Percentiles rank a stretch among this genome's conserved stretches.
phyloP scores from a whole-genome alignment of 768 basidiomycete genomes.

The Podaxis rugospora region DNA sequence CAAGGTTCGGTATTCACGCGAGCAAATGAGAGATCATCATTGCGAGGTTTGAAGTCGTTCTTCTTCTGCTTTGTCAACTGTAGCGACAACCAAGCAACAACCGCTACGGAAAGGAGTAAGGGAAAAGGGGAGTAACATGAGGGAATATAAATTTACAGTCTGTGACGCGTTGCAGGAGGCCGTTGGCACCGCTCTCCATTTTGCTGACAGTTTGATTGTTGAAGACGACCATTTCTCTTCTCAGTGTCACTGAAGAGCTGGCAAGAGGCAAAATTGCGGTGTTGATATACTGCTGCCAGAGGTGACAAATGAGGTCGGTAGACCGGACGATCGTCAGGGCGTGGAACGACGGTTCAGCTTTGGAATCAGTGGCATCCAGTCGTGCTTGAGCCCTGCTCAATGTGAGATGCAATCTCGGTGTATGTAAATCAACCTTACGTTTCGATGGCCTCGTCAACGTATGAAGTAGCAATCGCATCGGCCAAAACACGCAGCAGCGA shows the following conservation, averaged over 20 bases:
- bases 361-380: conserved; percentile 70
- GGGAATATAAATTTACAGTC: conserved; percentile 54
- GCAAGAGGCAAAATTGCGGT: conserved; percentile 88
- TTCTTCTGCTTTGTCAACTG: conserved; percentile 92
- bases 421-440: conserved; percentile 50
- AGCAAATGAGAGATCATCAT: conserved; percentile 94
- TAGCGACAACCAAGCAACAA: conserved; percentile 67
- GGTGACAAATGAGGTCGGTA: conserved; percentile 85
- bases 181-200: conserved; percentile 80
- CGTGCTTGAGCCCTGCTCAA: conserved; percentile 60
- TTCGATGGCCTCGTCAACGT: conserved; percentile 89
- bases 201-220: conserved; percentile 85
- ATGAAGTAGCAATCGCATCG: conserved; percentile 77
- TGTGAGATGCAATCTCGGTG: conserved; percentile 7
- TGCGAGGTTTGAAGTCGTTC: conserved; percentile 93
- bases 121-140: conserved; percentile 3
- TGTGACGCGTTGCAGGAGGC: conserved; percentile 71
- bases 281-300: conserved; percentile 96
- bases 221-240: conserved; percentile 90
- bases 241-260: conserved; percentile 76
- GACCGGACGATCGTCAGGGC: conserved; percentile 59
- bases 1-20: conserved; percentile 95
- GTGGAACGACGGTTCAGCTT: conserved; percentile 76
- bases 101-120: conserved; percentile 35
- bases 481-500: conserved; percentile 78